Base-by-base conservation (phyloP, 176 grass and related monocot genomes). In the Pharus latifolius region DNA sequence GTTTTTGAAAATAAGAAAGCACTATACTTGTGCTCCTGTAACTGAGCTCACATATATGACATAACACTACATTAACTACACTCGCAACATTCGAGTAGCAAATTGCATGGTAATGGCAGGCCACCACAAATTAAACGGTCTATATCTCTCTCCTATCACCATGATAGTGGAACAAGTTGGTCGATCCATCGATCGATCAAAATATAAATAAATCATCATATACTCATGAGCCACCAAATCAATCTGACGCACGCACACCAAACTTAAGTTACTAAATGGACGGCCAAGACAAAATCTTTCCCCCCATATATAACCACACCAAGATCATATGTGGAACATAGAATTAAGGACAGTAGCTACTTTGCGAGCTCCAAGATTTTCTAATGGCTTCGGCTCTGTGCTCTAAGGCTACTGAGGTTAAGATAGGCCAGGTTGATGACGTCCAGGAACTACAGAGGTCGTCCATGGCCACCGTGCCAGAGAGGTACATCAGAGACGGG, bases 381-480 rank as follows among this genome's bases (percentile, higher is more conserved):
- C 23, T 26, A 0, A 83, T 83, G 81, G 76, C 63, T 25, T 7
- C 53, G 18, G 69, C 62, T 11, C 46, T 76, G 17, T 65, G 73
- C 73, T 41, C 73, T n/a, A 19, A 65, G 34, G 16, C 29, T 3
- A 44, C 25, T 30, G 78, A 59, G 46, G 9, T 79, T 31, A 88
- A 77, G 32, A 77, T 75, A 6, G 81, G 88, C 2, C 76, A 82
- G 54, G 70, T 96, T 0, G 73, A 87, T 0, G 94, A 92, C 35
- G 78, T 97, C 37, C 89, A 92, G 76, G 89, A 97, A 86, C 81
- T 92, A 28, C 81, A 83, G 7, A 11, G 83, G 13, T 30, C 52
- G 49, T 58, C 65, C 43, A 56, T 54, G 12, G 29, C 6, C 23
- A 51, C 60, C 18, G 83, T 98, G 49, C 89, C 89, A 0, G 86